Conservation (phyloP, 495 filamentous ascomycete genomes). For the Hyaloscypha finlandica region DNA sequence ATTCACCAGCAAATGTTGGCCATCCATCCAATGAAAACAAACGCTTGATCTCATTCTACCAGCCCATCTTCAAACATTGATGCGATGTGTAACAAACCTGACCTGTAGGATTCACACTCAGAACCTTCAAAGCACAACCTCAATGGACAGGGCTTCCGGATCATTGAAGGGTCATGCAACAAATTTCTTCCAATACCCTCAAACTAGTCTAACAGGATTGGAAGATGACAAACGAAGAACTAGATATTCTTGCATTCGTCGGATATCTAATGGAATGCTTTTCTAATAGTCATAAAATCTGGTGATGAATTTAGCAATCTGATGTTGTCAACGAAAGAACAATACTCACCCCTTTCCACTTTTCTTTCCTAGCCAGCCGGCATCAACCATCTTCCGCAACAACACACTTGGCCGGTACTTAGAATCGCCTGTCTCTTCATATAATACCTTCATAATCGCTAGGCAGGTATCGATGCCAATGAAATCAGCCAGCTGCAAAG, state of each 20-base stretch:
- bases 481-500: conserved; percentile 91
- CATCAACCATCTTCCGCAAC: conserved; percentile 93
- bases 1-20: no score
- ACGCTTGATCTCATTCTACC: no score
- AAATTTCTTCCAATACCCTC: no score
- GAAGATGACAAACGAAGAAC: no score
- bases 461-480: conserved; percentile 97
- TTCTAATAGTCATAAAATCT: conserved; percentile 36
- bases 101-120: no score
- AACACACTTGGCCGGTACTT: conserved; percentile 91
- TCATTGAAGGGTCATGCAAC: no score
- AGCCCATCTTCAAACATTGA: no score
- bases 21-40: no score
- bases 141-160: no score
- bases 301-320: conserved; percentile 1
- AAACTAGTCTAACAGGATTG: no score
- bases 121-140: no score
- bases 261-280: neutral
- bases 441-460: conserved; percentile 94
- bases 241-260: neutral
- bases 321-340: neutral
- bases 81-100: no score
- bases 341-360: conserved; percentile 81
- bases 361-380: conserved; percentile 98
- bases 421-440: conserved; percentile 87